A percentile compares a stretch with the other conserved stretches of the same genome.
Evolutionary conservation across 2,329 filamentous ascomycete genomes (phyloP).

Genomic region (Penicillium sp.): DNA sequence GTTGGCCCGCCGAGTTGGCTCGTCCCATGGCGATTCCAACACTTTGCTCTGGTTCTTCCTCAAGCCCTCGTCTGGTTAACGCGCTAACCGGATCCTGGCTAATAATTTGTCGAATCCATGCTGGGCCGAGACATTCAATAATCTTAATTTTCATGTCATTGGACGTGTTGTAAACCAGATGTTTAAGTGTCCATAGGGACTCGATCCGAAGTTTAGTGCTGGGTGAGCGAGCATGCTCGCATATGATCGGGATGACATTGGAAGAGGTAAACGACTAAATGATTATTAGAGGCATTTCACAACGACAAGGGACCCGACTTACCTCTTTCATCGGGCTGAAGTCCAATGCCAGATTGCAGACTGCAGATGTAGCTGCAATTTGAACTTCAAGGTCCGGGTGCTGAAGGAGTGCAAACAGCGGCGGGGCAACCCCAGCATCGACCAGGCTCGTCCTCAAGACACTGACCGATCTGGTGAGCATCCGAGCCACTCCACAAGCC

Average conservation of each 20-base stretch:
- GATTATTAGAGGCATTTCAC: slow-evolving; percentile 11
- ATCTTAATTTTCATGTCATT: slow-evolving; percentile 70
- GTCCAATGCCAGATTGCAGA: slow-evolving; percentile 80
- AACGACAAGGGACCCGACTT: slow-evolving; percentile 35
- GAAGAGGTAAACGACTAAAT: slow-evolving; percentile 62
- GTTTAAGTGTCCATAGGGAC: slow-evolving; percentile 89
- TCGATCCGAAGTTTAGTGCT: slow-evolving; percentile 76
- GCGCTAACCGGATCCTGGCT: slow-evolving; percentile 48
- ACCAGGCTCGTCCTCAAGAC: slow-evolving; percentile 80
- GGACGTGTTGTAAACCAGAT: slow-evolving; percentile 68
- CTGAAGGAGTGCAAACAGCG: slow-evolving; percentile 67
- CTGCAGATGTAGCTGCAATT: slow-evolving; percentile 74
- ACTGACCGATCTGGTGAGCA: slow-evolving; percentile 77
- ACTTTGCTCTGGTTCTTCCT: slow-evolving; percentile 29
- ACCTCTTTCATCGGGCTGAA: slow-evolving; percentile 89
- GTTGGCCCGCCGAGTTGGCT: slow-evolving; percentile 55
- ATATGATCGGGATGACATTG: slow-evolving; percentile 70
- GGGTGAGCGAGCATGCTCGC: slow-evolving; percentile 74
- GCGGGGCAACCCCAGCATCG: slow-evolving; percentile 73
- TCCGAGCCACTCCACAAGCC: slow-evolving; percentile 73
- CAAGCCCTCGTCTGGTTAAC: slow-evolving; percentile 25
- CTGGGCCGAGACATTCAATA: slow-evolving; percentile 68
- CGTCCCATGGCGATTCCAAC: slow-evolving; percentile 48
- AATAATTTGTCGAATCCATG: slow-evolving; percentile 76
- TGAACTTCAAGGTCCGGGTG: slow-evolving; percentile 73